Evolutionary conservation across 805 yeast genomes (phyloP).

Genomic region (Barnettozyma siamensis): DNA sequence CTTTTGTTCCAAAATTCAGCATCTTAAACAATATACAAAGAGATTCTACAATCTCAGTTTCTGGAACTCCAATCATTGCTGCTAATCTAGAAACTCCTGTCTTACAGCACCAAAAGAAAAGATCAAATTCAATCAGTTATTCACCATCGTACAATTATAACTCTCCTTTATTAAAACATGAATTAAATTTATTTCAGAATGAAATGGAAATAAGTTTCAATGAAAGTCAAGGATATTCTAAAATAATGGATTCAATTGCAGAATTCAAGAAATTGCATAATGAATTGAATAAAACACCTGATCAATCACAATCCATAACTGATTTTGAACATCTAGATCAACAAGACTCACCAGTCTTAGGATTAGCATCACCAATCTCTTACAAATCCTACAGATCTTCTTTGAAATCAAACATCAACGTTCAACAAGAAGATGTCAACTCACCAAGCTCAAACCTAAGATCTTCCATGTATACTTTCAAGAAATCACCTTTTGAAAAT

Average conservation of each 20-base stretch:
- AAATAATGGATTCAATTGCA: conserved; percentile 11
- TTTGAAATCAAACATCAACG: not conserved
- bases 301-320: not conserved
- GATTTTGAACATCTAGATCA: no score
- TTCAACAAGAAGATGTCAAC: no score
- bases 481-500: not conserved
- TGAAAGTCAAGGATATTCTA: conserved; percentile 3
- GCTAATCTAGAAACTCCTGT: not conserved
- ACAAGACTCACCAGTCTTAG: no score
- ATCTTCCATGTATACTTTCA: conserved; percentile 4
- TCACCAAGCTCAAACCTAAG: conserved; percentile 2
- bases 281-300: not conserved
- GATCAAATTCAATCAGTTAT: conserved; percentile 8
- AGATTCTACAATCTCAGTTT: no score
- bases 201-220: conserved; percentile 10
- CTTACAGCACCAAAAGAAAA: not conserved
- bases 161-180: conserved; percentile 7
- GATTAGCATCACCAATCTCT: conserved; percentile 1
- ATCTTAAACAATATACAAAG: not conserved
- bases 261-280: conserved; percentile 8
- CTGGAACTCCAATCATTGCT: no score
- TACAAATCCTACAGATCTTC: conserved; percentile 3
- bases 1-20: conserved; percentile 9
- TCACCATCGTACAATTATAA: conserved; percentile 9
- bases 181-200: conserved; percentile 9